phyloP scores from a whole-genome alignment of 1,284 basidiomycete species.

The Leccinum fallax region DNA sequence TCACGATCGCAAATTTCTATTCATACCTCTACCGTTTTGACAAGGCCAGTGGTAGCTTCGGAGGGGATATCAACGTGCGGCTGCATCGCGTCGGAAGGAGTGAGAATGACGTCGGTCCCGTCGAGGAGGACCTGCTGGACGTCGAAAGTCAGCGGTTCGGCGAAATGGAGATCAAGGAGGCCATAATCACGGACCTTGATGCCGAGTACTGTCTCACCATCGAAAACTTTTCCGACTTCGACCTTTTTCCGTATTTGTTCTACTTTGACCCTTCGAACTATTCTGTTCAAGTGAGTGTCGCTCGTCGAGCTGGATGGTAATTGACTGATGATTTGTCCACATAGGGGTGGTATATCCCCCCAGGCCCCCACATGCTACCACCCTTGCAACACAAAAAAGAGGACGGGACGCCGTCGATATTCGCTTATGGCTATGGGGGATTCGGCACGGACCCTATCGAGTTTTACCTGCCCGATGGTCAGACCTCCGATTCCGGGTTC shows the following conservation, averaged over 20 bases:
- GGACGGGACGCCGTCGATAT: not conserved
- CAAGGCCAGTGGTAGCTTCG: not conserved
- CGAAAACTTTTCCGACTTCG: slow-evolving; percentile 1
- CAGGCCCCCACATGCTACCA: not conserved
- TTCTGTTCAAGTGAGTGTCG: not conserved
- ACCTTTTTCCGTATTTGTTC: slow-evolving; percentile 2
- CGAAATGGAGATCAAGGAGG: slow-evolving; percentile 3
- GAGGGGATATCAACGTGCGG: not conserved
- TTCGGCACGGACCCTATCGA: slow-evolving; percentile 4
- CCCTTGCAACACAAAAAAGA: not conserved
- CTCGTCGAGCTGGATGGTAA: not conserved
- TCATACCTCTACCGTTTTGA: slow-evolving; percentile 1
- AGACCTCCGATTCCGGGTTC: not conserved
- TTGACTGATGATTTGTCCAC: not conserved
- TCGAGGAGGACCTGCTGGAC: not conserved
- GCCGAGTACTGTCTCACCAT: not conserved
- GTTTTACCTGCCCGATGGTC: slow-evolving; percentile 1
- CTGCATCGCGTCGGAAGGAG: not conserved
- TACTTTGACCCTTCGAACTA: slow-evolving; percentile 3
- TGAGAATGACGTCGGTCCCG: not conserved
- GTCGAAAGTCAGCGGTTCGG: not conserved
- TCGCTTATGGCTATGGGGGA: slow-evolving; percentile 1
- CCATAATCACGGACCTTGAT: slow-evolving; percentile 1
- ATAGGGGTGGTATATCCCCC: slow-evolving; percentile 2
- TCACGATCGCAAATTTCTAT: not conserved